A percentile compares a stretch with the other conserved stretches of the same genome.
Evolutionary conservation across 1,139 yeast genomes (phyloP).

Genomic region (Yamadazyma sp.): DNA sequence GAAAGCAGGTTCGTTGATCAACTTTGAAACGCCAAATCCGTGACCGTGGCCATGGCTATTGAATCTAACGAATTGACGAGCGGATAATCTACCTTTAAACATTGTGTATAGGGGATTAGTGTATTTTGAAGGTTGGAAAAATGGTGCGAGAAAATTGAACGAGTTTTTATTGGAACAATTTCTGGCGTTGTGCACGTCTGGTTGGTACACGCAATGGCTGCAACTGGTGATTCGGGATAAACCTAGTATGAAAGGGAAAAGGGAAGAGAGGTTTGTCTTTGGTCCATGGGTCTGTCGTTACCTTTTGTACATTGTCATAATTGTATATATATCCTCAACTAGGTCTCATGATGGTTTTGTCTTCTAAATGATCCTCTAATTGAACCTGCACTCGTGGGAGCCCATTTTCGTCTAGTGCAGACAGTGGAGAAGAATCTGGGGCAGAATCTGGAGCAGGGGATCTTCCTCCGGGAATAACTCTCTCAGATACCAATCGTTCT

Average conservation of each 20-base stretch:
- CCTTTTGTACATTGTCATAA: no score
- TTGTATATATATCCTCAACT: not conserved
- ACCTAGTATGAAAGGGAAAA: no score
- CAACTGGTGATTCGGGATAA: not conserved
- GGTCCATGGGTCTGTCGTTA: no score
- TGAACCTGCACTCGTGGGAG: not conserved
- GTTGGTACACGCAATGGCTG: not conserved
- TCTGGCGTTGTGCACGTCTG: not conserved
- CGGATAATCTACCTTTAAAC: conserved; percentile 36
- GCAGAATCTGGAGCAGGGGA: not conserved
- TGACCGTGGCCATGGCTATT: conserved; percentile 42
- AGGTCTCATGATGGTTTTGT: not conserved
- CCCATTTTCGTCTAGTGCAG: not conserved
- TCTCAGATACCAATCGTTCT: not conserved
- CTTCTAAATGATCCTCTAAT: not conserved
- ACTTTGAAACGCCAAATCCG: conserved; percentile 38
- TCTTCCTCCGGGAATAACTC: not conserved
- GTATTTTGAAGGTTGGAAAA: conserved; percentile 4
- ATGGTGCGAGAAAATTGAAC: conserved; percentile 15
- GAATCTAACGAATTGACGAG: conserved; percentile 45
- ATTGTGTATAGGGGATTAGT: conserved; percentile 14
- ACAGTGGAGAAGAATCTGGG: not conserved
- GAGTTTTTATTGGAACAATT: conserved; percentile 12
- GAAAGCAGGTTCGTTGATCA: conserved; percentile 42
- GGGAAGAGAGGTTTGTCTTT: no score